Base-by-base conservation (phyloP, 2,329 filamentous ascomycete species). In the Apiospora hydei region DNA sequence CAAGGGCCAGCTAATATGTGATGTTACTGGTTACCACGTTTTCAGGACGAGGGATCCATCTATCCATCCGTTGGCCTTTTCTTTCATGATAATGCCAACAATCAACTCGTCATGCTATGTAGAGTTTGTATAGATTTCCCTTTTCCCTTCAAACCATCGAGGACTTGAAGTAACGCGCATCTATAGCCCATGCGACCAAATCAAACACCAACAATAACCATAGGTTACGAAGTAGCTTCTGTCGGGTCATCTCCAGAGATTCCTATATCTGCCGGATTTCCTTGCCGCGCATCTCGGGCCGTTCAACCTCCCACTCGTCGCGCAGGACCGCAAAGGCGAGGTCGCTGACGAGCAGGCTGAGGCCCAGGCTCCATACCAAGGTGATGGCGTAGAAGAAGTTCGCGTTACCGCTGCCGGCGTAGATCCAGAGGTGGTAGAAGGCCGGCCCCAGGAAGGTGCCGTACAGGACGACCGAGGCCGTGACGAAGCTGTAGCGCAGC, bases 301-400 rank as follows among this genome's bases (percentile, higher is more conserved):
- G 86, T 79, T 98, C 94, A 6, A 94, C 89, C 82, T 99, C 96
- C 92, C 95, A 95, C 82, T 99, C 96, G 78, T 99, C 96, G 72
- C 96, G 87, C 73, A 99, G 85, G 7, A 95, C 91, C 0, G 96
- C 95, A 83, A 97, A 98, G 2, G 98, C 87, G 70, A 94, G 87
- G 80, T 99, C 96, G 14, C 94, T 94, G 8, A 98, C 89, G 43
- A 99, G 85, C 74, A 99, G 87, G 49, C 95, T 95, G 76, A 97
- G 88, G 0, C 94, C 96, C 34, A 99, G 82, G 80, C 94, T 97
- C 96, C 96, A 99, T 0, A 99, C 96, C n/a, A 99, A 85, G 0
- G 96, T 99, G 78, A 99, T 98, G 75, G 96, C 96, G 80, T 99
- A 99, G 84, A 99, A 99, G 85, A 99, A 99, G 81, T 99, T 99